A percentile compares a stretch with the other conserved stretches of the same genome.
phyloP scores from a whole-genome alignment of 345 rosid species.

The Iberis pinnata region DNA sequence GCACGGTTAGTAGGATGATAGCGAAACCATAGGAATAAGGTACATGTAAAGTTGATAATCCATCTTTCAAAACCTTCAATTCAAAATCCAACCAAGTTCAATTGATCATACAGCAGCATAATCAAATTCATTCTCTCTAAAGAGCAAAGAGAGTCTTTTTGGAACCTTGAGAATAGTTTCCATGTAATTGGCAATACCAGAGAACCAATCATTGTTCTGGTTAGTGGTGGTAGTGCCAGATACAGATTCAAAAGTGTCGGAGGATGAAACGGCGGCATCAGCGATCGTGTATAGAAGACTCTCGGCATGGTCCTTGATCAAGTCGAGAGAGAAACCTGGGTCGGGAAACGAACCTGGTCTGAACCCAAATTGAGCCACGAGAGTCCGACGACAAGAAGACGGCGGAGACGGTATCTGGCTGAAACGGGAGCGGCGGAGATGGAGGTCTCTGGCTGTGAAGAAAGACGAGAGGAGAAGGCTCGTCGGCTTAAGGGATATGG shows the following conservation, averaged over 20 bases:
- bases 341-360: slow-evolving; percentile 39
- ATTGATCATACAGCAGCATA: background rate
- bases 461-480: slow-evolving; percentile 35
- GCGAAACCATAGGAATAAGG: slow-evolving; percentile 93
- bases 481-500: slow-evolving; percentile 33
- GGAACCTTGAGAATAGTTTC: slow-evolving; percentile 76
- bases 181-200: slow-evolving; percentile 75
- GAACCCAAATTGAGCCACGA: slow-evolving; percentile 58
- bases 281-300: slow-evolving; percentile 59
- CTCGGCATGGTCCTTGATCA: slow-evolving; percentile 46
- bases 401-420: slow-evolving; percentile 27
- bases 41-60: slow-evolving; percentile 63
- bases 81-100: slow-evolving; percentile 12
- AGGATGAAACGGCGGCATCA: slow-evolving; percentile 74
- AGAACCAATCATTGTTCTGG: slow-evolving; percentile 77
- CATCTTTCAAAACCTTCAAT: slow-evolving; percentile 72
- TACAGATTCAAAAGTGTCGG: slow-evolving; percentile 35
- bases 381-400: slow-evolving; percentile 39
- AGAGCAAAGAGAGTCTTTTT: background rate
- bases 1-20: slow-evolving; percentile 73
- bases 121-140: too few species aligned
- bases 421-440: slow-evolving; percentile 32
- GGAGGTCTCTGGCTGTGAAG: slow-evolving; percentile 27
- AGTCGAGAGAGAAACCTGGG: slow-evolving; percentile 35
- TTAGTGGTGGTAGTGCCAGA: slow-evolving; percentile 29